These are phyloP conservation scores for Diospyros lotus DNA, from an alignment of 148 eudicot genomes.

Conservation along the genomic window DNA sequence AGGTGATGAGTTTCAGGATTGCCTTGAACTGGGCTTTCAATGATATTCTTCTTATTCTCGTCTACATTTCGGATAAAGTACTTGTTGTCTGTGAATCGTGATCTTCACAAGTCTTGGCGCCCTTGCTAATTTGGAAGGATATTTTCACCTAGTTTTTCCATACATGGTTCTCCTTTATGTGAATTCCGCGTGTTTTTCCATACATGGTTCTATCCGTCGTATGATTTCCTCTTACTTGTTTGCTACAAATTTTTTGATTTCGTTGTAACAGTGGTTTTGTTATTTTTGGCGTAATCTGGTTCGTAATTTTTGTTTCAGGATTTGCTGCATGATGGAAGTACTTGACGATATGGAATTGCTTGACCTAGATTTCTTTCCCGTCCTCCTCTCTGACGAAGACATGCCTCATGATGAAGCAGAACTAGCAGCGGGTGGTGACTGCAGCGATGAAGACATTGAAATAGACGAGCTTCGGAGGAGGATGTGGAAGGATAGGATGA, in stretches of 20 bases:
- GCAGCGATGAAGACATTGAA: constrained; percentile 61
- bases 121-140: neutral
- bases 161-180: neutral
- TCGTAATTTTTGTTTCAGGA: constrained; percentile 8
- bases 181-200: neutral
- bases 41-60: neutral
- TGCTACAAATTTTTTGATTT: neutral
- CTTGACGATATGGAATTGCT: constrained; percentile 53
- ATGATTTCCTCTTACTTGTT: too few relatives aligned
- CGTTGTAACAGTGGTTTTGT: neutral
- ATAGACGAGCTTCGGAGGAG: constrained; percentile 76
- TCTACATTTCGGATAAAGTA: neutral
- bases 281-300: neutral
- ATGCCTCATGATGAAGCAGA: constrained; percentile 25
- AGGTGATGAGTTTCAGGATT: constrained; percentile 2
- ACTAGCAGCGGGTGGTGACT: constrained; percentile 38
- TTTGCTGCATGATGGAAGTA: constrained; percentile 27
- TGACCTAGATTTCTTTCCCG: constrained; percentile 45
- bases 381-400: constrained; percentile 29
- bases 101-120: neutral
- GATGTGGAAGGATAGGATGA: constrained; percentile 75
- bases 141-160: neutral
- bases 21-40: neutral
- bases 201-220: too few relatives aligned
- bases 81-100: neutral